Evolutionary conservation across 1,284 basidiomycete species (phyloP).

Genomic region (Porphyrellus sp.): DNA sequence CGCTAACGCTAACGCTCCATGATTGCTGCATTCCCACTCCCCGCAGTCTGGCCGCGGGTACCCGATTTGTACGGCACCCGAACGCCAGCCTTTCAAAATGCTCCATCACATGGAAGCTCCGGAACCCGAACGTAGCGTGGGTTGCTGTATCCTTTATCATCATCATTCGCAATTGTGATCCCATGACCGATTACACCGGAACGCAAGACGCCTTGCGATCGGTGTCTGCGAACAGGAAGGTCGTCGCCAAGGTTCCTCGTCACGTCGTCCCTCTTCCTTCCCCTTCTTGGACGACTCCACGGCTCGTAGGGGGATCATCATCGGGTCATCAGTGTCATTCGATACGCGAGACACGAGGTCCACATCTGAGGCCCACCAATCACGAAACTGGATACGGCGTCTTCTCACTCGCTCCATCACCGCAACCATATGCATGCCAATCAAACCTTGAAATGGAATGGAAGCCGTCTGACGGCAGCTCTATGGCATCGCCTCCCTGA

Average conservation of each 20-base stretch:
- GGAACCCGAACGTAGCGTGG: conserved; percentile 8
- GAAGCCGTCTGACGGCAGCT: conserved; percentile 23
- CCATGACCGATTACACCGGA: conserved; percentile 1
- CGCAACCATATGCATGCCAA: conserved; percentile 22
- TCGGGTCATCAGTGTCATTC: background rate
- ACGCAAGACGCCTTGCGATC: conserved; percentile 3
- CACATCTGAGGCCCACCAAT: conserved; percentile 11
- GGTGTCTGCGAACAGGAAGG: background rate
- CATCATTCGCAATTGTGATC: background rate
- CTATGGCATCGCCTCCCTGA: conserved; percentile 10
- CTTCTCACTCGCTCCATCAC: conserved; percentile 23
- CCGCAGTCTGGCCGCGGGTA: conserved; percentile 1
- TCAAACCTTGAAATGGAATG: conserved; percentile 32
- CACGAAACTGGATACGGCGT: conserved; percentile 5
- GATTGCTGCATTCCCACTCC: conserved; percentile 5
- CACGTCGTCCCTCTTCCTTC: background rate
- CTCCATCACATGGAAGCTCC: conserved; percentile 56
- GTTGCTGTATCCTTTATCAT: background rate
- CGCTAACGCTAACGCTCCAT: background rate
- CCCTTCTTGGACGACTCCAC: background rate
- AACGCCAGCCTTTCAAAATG: background rate
- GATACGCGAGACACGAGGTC: conserved; percentile 12
- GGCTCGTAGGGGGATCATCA: background rate
- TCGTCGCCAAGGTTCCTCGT: background rate
- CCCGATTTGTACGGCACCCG: conserved; percentile 3